Conservation (phyloP, 768 basidiomycete genomes). For the Leccinum imitatum region DNA sequence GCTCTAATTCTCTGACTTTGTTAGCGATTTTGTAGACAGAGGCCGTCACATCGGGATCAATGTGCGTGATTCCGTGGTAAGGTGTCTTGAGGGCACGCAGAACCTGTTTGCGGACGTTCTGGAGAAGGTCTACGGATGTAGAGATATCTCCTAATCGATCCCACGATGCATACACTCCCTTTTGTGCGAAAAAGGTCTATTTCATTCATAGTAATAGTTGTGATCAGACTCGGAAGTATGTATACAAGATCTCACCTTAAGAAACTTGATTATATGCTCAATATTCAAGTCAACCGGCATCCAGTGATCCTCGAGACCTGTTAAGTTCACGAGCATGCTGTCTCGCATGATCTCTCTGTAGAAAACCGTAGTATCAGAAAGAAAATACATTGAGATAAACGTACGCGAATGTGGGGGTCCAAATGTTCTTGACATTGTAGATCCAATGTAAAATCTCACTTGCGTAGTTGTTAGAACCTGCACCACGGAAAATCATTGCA, state of each 20-base stretch:
- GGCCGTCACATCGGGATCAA: conserved; percentile 10
- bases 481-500: conserved; percentile 20
- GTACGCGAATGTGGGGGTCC: conserved; percentile 35
- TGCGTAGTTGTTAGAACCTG: conserved; percentile 20
- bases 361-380: too few species aligned
- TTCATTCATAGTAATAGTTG: background rate
- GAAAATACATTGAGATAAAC: conserved; percentile 1
- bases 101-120: conserved; percentile 31
- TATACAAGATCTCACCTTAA: conserved; percentile 26
- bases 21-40: conserved; percentile 23
- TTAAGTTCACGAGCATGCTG: conserved; percentile 35
- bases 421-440: conserved; percentile 29
- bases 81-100: conserved; percentile 17
- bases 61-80: conserved; percentile 31
- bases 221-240: too few species aligned
- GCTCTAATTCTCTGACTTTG: conserved; percentile 5
- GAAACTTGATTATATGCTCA: conserved; percentile 36
- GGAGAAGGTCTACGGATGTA: conserved; percentile 25
- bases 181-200: conserved; percentile 28
- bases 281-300: conserved; percentile 40
- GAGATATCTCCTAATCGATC: conserved; percentile 34
- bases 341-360: conserved; percentile 36
- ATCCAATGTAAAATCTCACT: conserved; percentile 20
- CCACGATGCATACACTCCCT: conserved; percentile 35
- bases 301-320: conserved; percentile 31